Base-by-base conservation (phyloP, 441 rosid species). In the Syzygium malaccense region DNA sequence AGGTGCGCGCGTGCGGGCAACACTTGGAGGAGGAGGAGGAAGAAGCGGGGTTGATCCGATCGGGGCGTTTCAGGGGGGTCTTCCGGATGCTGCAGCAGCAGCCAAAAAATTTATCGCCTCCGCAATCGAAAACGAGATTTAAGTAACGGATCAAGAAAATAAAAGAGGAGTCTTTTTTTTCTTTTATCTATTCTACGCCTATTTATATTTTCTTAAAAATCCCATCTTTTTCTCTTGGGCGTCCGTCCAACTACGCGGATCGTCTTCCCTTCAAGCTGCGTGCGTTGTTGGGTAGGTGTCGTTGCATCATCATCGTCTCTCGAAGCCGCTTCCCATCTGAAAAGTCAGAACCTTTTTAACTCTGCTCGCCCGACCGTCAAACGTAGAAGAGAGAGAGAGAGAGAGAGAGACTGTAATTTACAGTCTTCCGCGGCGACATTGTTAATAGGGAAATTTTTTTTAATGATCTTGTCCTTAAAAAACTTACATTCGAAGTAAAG, bases 161-260 rank as follows among this genome's bases (percentile, higher is more conserved):
- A 19, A 62, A 28, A 1, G 4, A 26, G 15, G 23, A 20, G 5
- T 11, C 28, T 12, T 41, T 41, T 71, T 7, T 12, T 1, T 19
- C 9, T 57, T 20, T 30, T 3, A 7, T 0, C 33, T 15, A 0
- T 26, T 26, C 18, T 33, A 8, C 37, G 10, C 0, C 2, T 0
- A n/a, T n/a, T n/a, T n/a, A 62, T 14, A 8, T 62, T n/a, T 14
- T n/a, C 0, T 3, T 2, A 32, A 32, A 66, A 32, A 66, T 7
- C 2, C 11, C 0, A 10, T 68, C 23, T 15, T 64, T 66, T 33
- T 19, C 25, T 23, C 23, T 23, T 11, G 6, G 13, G n/a, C 48
- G 9, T 45, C 48, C 48, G 48, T 45, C 48, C 9, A 7, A 45
- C 48, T 45, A 14, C 8, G 23, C n/a, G 51, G n/a, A 51, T 12